Conservation (phyloP, 2,329 filamentous ascomycete species). For the Fusarium falciforme region DNA sequence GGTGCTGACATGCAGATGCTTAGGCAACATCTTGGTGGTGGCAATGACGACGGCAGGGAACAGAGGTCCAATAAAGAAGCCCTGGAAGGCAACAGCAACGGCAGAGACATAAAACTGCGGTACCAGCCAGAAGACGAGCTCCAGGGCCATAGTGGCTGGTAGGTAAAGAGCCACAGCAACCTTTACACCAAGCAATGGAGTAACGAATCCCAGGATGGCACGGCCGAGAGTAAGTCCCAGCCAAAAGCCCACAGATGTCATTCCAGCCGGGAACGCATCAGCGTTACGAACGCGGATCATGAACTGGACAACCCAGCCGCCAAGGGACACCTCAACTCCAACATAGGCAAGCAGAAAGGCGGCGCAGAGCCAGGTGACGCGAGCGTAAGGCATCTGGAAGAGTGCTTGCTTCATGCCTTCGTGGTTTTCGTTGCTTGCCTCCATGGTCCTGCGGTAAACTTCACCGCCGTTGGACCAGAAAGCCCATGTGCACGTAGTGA, state of each 20-base stretch:
- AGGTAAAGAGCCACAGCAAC: slow-evolving; percentile 71
- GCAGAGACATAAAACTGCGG: slow-evolving; percentile 81
- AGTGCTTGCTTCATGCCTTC: slow-evolving; percentile 48
- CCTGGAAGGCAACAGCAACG: slow-evolving; percentile 76
- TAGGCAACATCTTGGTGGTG: slow-evolving; percentile 75
- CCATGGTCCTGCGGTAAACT: slow-evolving; percentile 59
- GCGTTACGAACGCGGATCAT: slow-evolving; percentile 82
- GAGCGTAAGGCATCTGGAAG: slow-evolving; percentile 54
- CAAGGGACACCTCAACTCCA: slow-evolving; percentile 79
- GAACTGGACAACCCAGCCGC: slow-evolving; percentile 87
- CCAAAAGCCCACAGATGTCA: slow-evolving; percentile 85
- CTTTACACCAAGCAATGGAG: slow-evolving; percentile 77
- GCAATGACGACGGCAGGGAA: slow-evolving; percentile 80
- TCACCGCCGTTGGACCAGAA: slow-evolving; percentile 72
- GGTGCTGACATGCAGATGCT: slow-evolving; percentile 78
- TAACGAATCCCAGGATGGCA: slow-evolving; percentile 78
- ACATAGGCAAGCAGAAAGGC: slow-evolving; percentile 82
- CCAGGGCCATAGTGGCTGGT: slow-evolving; percentile 69
- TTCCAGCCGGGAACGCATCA: slow-evolving; percentile 74
- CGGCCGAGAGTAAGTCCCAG: slow-evolving; percentile 80
- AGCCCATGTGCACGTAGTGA: slow-evolving; percentile 56
- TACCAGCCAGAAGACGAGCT: slow-evolving; percentile 85
- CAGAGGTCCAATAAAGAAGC: slow-evolving; percentile 83
- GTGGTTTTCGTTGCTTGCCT: slow-evolving; percentile 44
- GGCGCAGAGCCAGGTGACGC: slow-evolving; percentile 76